Base-by-base conservation (phyloP, 768 basidiomycete species). In the Mrakia hoshinonis region DNA sequence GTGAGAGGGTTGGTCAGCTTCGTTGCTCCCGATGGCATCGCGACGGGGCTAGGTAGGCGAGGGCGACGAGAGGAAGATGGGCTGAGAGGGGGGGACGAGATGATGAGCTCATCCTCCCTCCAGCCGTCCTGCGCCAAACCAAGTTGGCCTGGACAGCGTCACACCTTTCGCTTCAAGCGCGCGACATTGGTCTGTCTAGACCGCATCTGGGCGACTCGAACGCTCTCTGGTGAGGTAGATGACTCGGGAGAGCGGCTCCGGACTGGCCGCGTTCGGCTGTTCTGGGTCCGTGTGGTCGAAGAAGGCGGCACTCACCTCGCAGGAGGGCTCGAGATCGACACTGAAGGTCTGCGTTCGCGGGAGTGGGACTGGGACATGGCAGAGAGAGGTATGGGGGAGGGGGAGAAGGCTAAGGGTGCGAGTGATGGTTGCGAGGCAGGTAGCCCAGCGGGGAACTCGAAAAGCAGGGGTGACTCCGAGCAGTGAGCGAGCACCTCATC, bases 281-380 rank as follows among this genome's bases (percentile, higher is more conserved):
- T 38, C 31, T 22, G 18, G 31, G 20, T 58, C 55, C 29, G 51
- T 22, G 24, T n/a, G 11, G 52, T 65, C 55, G 60, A 34, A 29
- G 6, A 10, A n/a, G 34, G 29, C 34, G n/a, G 29, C 7, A 75
- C 79, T 73, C 70, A 80, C 79, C 72, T 77, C 61, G 58, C 75
- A 6, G 78, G 78, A 7, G 78, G 78, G 68, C 75, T 75, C n/a
- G 79, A 80, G 55, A 79, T 79, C 46, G 79, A 79, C 34, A 80
- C 79, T 11, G 77, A 78, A 20, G 74, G 20, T 73, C 78, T 71
- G 63, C 79, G 75, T 60, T 76, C 75, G 65, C 55, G 54, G 38
- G 62, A 43, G 13, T 39, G 55, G 15, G 67, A 55, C 43, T 68
- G 52, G 15, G 67, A 67, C 67, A 67, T 67, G 39, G 26, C 18